These are phyloP conservation scores for Daedaleopsis nitida DNA, from an alignment of 768 basidiomycete genomes.

Conservation along the genomic window DNA sequence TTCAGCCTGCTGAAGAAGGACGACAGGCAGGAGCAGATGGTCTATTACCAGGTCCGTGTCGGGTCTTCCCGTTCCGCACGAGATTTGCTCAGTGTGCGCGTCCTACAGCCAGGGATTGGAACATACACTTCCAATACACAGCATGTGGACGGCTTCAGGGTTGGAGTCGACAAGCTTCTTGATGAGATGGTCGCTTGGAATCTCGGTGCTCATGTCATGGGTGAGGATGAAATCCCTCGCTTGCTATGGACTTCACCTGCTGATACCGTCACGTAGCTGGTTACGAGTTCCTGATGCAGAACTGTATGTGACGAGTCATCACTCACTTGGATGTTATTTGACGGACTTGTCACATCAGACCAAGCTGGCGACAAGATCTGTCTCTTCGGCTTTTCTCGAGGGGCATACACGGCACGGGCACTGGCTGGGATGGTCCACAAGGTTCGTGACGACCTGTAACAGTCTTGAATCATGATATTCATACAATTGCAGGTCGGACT, in stretches of 20 bases:
- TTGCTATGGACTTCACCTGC: background rate
- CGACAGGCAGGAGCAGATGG: constrained; percentile 58
- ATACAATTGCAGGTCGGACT: constrained; percentile 55
- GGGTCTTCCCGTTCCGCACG: too few species aligned
- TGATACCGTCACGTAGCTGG: constrained; percentile 48
- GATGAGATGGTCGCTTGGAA: constrained; percentile 67
- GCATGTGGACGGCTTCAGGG: constrained; percentile 52
- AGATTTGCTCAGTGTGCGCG: background rate
- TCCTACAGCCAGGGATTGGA: constrained; percentile 64
- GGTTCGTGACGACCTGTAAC: constrained; percentile 32
- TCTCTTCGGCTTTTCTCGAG: constrained; percentile 81
- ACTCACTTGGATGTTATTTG: background rate
- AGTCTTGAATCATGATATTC: background rate
- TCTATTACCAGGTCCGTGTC: constrained; percentile 67
- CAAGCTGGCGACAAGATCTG: constrained; percentile 72
- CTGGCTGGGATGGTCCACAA: constrained; percentile 78
- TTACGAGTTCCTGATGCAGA: constrained; percentile 80
- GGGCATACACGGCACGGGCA: constrained; percentile 70
- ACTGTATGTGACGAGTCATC: constrained; percentile 45
- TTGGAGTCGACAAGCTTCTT: constrained; percentile 54
- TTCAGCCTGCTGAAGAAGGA: constrained; percentile 74
- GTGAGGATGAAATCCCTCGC: constrained; percentile 32
- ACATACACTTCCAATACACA: constrained; percentile 69
- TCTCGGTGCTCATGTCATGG: constrained; percentile 73
- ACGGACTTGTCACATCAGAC: constrained; percentile 38